A percentile compares a stretch with the other conserved stretches of the same genome.
Evolutionary conservation across 352 stramenopile species (phyloP).

Genomic region (Phytophthora pinifolia): DNA sequence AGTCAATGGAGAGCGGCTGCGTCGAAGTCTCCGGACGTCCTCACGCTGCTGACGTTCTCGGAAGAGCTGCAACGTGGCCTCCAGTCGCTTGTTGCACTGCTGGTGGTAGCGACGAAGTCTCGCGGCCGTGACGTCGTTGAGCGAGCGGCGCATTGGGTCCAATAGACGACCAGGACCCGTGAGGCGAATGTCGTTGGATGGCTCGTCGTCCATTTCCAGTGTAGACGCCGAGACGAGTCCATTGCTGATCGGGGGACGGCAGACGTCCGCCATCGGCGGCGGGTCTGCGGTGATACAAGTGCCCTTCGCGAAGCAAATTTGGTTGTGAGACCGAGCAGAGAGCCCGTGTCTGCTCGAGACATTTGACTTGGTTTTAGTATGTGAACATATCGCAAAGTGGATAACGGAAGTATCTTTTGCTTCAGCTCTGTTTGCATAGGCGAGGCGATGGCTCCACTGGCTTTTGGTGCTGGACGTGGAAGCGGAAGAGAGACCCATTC

Average conservation of each 20-base stretch:
- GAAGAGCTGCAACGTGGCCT: constrained; percentile 44
- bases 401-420: constrained; percentile 24
- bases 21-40: constrained; percentile 13
- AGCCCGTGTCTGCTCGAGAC: constrained; percentile 17
- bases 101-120: constrained; percentile 53
- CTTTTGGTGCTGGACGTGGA: not conserved
- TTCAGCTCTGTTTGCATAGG: constrained; percentile 11
- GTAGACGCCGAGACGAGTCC: constrained; percentile 34
- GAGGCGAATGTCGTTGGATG: not conserved
- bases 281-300: not conserved
- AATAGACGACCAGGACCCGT: not conserved
- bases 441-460: not conserved
- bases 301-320: constrained; percentile 17
- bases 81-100: constrained; percentile 43
- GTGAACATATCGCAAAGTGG: constrained; percentile 19
- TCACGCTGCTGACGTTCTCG: constrained; percentile 51
- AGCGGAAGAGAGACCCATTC: constrained; percentile 13
- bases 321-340: constrained; percentile 18
- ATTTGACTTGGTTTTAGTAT: constrained; percentile 22
- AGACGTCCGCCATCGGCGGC: constrained; percentile 21
- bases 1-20: constrained; percentile 18
- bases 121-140: constrained; percentile 42
- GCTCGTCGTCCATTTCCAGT: constrained; percentile 40
- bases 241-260: constrained; percentile 21
- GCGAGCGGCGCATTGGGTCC: constrained; percentile 18